A percentile compares a stretch with the other conserved stretches of the same genome.
These are phyloP conservation scores for Calonectria honghensis DNA, from an alignment of 2,329 filamentous ascomycete genomes.

Conservation along the genomic window DNA sequence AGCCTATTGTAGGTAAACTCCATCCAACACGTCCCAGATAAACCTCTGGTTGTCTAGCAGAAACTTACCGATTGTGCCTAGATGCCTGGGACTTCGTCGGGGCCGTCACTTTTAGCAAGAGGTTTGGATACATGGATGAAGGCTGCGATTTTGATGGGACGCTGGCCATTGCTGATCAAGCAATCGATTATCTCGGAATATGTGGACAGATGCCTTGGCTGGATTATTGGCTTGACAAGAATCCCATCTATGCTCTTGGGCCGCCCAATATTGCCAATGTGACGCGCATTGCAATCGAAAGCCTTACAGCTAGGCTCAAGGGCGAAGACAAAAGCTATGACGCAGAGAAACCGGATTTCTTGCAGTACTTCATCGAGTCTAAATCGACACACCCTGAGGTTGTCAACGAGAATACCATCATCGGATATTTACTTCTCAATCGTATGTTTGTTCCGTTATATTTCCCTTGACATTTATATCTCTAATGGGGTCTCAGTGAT, in stretches of 20 bases:
- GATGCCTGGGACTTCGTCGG: conserved; percentile 65
- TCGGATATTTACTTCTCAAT: conserved; percentile 23
- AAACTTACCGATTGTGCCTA: conserved; percentile 11
- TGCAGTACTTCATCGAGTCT: conserved; percentile 65
- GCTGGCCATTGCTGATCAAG: conserved; percentile 56
- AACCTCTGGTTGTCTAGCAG: no score
- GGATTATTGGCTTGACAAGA: conserved; percentile 63
- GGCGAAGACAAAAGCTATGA: conserved; percentile 54
- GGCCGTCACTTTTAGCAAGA: conserved; percentile 63
- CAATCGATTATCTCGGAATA: conserved; percentile 59
- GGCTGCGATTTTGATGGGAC: conserved; percentile 62
- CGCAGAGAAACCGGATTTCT: conserved; percentile 57
- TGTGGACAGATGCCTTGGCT: conserved; percentile 57
- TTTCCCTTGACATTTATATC: neutral
- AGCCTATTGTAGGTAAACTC: conserved; percentile 58
- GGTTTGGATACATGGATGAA: conserved; percentile 64
- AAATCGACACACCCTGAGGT: conserved; percentile 57
- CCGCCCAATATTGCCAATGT: conserved; percentile 58
- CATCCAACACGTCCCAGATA: no score
- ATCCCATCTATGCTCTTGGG: conserved; percentile 59
- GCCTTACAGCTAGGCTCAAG: conserved; percentile 54
- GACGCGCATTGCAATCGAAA: conserved; percentile 55
- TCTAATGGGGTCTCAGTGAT: conserved; percentile 26
- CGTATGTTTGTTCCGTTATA: neutral
- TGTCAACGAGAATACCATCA: conserved; percentile 4